Base-by-base conservation (phyloP, 2,329 filamentous ascomycete species). In the Beauveria sp. region DNA sequence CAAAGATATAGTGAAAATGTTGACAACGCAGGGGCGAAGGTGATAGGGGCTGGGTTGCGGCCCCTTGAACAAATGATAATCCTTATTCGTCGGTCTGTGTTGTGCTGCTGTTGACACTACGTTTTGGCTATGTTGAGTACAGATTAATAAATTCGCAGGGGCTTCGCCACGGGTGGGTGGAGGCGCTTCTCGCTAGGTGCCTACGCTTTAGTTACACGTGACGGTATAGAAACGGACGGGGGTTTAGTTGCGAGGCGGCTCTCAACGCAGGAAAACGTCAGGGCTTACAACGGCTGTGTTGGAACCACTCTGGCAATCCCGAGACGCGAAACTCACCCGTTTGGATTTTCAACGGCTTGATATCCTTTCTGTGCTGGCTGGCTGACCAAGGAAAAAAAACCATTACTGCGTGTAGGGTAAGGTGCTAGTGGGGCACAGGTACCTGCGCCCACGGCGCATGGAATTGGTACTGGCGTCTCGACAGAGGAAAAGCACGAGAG, bases 201-300 rank as follows among this genome's bases (percentile, higher is more conserved):
- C 22, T 24, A 16, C 34, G 34, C 26, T 28, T 22, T n/a, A n/a
- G n/a, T n/a, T 28, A 59, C 57, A 59, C 57, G 57, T 59, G 57
- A 59, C 40, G 26, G 26, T 16, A 18, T 6, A 26, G 34, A 38
- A 14, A 38, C 34, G 12, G 5, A 38, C 34, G 14, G 34, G 34
- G 34, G 34, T 38, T 16, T 38, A 38, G 22, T 24, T 24, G 22
- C 34, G 5, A 38, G 34, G 34, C 34, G 34, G 34, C 34, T 38
- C 34, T 38, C 34, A 16, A 38, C 34, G 5, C 14, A 38, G 12
- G 5, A 16, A 38, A 16, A 38, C 14, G 16, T 38, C 34, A 16
- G 34, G 14, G 14, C 12, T 16, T 38, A 16, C 34, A 38, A 16
- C 12, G 34, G 34, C 34, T 38, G 34, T 38, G 12, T 16, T 38